A percentile compares a stretch with the other conserved stretches of the same genome.
phyloP scores from a whole-genome alignment of 495 filamentous ascomycete genomes.

The Hyaloscypha variabilis region DNA sequence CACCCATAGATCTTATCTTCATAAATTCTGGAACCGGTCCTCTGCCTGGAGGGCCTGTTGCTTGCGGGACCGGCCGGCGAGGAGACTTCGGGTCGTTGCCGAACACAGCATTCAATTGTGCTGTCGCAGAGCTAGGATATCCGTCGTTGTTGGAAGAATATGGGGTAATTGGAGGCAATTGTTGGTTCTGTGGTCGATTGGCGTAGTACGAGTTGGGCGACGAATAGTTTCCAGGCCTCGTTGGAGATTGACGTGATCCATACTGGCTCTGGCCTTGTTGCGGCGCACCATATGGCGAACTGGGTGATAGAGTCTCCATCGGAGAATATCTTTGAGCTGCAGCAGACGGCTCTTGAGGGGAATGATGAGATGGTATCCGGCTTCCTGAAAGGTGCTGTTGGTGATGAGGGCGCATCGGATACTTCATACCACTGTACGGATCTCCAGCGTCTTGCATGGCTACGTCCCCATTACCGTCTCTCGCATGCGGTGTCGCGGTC shows the following conservation, averaged over 20 bases:
- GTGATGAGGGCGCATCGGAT: constrained; percentile 72
- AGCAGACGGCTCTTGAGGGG: constrained; percentile 65
- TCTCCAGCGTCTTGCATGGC: constrained; percentile 87
- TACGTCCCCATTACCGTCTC: constrained; percentile 81
- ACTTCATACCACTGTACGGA: constrained; percentile 79
- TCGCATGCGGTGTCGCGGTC: constrained; percentile 63
- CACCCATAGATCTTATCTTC: constrained; percentile 69
- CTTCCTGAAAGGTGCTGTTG: constrained; percentile 55
- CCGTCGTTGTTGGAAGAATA: constrained; percentile 58
- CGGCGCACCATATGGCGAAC: constrained; percentile 51
- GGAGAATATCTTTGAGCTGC: constrained; percentile 93
- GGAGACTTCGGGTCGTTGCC: constrained; percentile 76
- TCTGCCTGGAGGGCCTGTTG: constrained; percentile 51
- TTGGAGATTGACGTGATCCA: constrained; percentile 52
- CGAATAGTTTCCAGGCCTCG: constrained; percentile 46
- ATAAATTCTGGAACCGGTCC: constrained; percentile 87
- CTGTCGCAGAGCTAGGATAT: constrained; percentile 70
- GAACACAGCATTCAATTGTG: constrained; percentile 72
- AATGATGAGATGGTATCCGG: constrained; percentile 52
- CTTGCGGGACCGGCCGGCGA: constrained; percentile 51
- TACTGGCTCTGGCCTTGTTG: constrained; percentile 42
- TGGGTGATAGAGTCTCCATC: constrained; percentile 76
- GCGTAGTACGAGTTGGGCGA: constrained; percentile 51
- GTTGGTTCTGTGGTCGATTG: constrained; percentile 46
- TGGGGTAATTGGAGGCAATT: constrained; percentile 73